Conservation (phyloP, 2,329 filamentous ascomycete genomes). For the Aspergillus sergii region DNA sequence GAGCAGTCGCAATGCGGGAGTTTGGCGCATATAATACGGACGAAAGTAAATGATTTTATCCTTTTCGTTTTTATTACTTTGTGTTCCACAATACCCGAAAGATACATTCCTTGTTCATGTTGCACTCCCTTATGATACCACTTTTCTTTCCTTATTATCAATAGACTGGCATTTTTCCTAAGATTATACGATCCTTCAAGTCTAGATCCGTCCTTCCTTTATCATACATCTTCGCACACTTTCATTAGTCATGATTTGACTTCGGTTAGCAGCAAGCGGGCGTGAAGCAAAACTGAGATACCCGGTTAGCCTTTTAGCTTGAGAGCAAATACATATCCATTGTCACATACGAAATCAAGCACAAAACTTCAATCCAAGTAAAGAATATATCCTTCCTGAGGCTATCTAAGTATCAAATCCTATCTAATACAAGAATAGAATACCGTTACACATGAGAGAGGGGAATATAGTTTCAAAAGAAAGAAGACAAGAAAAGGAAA, state of each 20-base stretch:
- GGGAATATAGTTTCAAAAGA: neutral
- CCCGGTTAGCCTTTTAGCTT: neutral
- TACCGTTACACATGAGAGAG: neutral
- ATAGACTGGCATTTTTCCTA: neutral
- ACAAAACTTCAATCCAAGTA: neutral
- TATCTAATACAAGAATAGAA: neutral
- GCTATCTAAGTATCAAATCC: neutral
- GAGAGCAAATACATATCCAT: neutral
- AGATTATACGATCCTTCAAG: neutral
- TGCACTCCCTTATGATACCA: constrained; percentile 2
- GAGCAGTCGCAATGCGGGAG: constrained; percentile 54
- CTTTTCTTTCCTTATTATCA: neutral
- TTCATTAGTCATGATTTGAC: neutral
- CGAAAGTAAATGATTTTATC: neutral
- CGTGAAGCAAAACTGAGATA: constrained; percentile 1
- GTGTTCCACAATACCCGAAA: constrained; percentile 4
- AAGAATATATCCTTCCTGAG: neutral
- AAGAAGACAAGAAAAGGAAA: neutral
- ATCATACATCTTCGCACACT: neutral
- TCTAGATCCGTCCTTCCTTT: neutral
- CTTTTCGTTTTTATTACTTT: neutral
- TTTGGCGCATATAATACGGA: constrained; percentile 13
- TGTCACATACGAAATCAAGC: neutral
- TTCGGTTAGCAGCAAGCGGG: neutral
- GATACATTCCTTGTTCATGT: constrained; percentile 1